Percentiles rank a stretch among this genome's conserved stretches.
phyloP scores from a whole-genome alignment of 2,329 filamentous ascomycete species.

The Exophiala alcalophila region DNA sequence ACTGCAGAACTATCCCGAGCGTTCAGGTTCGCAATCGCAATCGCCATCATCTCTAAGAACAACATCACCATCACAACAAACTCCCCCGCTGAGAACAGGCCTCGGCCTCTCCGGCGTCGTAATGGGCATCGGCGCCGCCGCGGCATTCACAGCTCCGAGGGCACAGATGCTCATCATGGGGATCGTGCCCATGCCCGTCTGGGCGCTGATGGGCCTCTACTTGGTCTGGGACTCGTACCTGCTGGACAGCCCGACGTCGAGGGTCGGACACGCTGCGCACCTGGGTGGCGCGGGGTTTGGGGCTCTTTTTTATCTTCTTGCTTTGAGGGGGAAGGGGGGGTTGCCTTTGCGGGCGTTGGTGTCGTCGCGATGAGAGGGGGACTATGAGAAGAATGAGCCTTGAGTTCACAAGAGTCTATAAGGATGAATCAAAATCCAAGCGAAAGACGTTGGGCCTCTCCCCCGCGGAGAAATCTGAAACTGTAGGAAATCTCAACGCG shows the following conservation, averaged over 20 bases:
- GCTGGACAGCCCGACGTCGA: constrained; percentile 10
- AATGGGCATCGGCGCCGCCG: constrained; percentile 14
- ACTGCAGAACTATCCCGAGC: background rate
- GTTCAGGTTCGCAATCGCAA: no score
- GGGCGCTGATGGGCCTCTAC: constrained; percentile 5
- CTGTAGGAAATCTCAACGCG: no score
- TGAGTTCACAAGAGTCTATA: no score
- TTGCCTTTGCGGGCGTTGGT: no score
- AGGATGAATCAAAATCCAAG: no score
- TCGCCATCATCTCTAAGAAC: no score
- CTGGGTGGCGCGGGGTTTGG: constrained; percentile 15
- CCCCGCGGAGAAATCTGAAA: no score
- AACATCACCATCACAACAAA: no score
- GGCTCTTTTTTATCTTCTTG: constrained; percentile 6
- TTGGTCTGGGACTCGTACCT: constrained; percentile 10
- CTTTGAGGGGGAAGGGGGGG: constrained; percentile 1
- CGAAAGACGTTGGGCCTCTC: no score
- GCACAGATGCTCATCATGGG: background rate
- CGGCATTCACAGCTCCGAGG: constrained; percentile 4
- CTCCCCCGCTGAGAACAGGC: background rate
- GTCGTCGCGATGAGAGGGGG: no score
- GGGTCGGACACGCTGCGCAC: constrained; percentile 15
- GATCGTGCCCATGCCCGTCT: constrained; percentile 6
- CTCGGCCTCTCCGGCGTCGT: constrained; percentile 16
- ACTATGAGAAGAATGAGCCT: no score